Percentiles rank a stretch among this genome's conserved stretches.
These are phyloP conservation scores for Hypoxylon intermedium DNA, from an alignment of 495 filamentous ascomycete genomes.

Conservation along the genomic window DNA sequence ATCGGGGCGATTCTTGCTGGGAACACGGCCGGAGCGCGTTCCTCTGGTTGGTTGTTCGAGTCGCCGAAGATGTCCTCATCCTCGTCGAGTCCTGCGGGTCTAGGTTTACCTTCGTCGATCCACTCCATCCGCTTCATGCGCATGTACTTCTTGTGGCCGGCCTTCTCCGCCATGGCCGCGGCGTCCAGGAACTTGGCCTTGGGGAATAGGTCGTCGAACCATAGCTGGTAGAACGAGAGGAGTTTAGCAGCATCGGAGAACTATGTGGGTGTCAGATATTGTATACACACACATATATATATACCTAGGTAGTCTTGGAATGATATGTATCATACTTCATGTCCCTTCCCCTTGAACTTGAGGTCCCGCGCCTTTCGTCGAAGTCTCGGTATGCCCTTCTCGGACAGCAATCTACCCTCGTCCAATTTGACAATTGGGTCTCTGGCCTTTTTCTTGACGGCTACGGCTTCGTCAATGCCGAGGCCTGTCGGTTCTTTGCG, in stretches of 20 bases:
- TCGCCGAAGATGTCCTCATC: slow-evolving; percentile 48
- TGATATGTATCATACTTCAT: slow-evolving; percentile 69
- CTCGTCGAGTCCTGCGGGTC: slow-evolving; percentile 59
- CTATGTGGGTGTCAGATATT: slow-evolving; percentile 49
- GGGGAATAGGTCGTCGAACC: slow-evolving; percentile 96
- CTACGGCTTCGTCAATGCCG: slow-evolving; percentile 87
- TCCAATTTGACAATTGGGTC: slow-evolving; percentile 84
- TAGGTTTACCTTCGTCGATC: slow-evolving; percentile 79
- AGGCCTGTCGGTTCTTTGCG: slow-evolving; percentile 54
- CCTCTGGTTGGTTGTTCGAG: slow-evolving; percentile 34
- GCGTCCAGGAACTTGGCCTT: slow-evolving; percentile 94
- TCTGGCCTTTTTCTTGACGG: slow-evolving; percentile 72
- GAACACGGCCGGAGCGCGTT: slow-evolving; percentile 43
- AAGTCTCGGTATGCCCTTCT: slow-evolving; percentile 82
- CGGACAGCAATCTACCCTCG: slow-evolving; percentile 81
- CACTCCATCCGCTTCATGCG: slow-evolving; percentile 69
- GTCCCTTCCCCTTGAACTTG: slow-evolving; percentile 88
- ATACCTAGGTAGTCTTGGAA: background rate
- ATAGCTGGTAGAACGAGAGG: slow-evolving; percentile 90
- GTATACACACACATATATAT: too few species aligned
- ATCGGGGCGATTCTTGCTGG: slow-evolving; percentile 55
- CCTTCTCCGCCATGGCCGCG: slow-evolving; percentile 88
- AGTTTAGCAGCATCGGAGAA: slow-evolving; percentile 85
- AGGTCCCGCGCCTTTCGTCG: slow-evolving; percentile 73
- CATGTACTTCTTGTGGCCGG: slow-evolving; percentile 83